Percentiles rank a stretch among this genome's conserved stretches.
phyloP scores from a whole-genome alignment of 2,329 filamentous ascomycete genomes.

The Ambrosiella cleistominuta region DNA sequence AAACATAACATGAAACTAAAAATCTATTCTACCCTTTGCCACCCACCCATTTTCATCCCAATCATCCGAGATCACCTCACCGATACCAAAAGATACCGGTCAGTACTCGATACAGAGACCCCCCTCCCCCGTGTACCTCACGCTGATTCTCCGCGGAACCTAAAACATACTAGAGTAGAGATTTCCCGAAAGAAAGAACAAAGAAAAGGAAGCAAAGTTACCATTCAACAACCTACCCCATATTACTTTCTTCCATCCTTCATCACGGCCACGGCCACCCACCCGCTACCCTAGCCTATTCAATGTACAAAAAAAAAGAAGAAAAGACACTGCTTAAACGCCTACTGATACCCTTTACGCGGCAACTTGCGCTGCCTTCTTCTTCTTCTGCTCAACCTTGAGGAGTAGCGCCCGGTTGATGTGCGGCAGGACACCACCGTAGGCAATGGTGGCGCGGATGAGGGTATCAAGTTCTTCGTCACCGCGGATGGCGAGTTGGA shows the following conservation, averaged over 20 bases:
- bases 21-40: too few relatives aligned
- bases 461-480: slow-evolving; percentile 97
- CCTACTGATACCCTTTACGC: background rate
- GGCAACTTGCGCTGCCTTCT: slow-evolving; percentile 27
- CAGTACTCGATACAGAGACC: too few relatives aligned
- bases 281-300: background rate
- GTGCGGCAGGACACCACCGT: slow-evolving; percentile 92
- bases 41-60: too few relatives aligned
- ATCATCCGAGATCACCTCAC: too few relatives aligned
- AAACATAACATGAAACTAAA: too few relatives aligned
- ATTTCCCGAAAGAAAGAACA: too few relatives aligned
- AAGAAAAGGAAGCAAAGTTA: too few relatives aligned
- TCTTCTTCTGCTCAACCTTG: slow-evolving; percentile 97
- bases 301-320: background rate
- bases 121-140: too few relatives aligned
- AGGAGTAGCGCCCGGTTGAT: slow-evolving; percentile 94
- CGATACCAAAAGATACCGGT: too few relatives aligned
- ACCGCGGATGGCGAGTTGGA: slow-evolving; percentile 94
- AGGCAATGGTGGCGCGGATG: slow-evolving; percentile 93
- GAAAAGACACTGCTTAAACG: too few relatives aligned
- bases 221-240: background rate
- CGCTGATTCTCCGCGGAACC: too few relatives aligned
- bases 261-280: background rate
- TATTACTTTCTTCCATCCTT: background rate
- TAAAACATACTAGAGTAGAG: too few relatives aligned